These are phyloP conservation scores for Apiospora phragmitis DNA, from an alignment of 2,329 filamentous ascomycete genomes.

Conservation along the genomic window DNA sequence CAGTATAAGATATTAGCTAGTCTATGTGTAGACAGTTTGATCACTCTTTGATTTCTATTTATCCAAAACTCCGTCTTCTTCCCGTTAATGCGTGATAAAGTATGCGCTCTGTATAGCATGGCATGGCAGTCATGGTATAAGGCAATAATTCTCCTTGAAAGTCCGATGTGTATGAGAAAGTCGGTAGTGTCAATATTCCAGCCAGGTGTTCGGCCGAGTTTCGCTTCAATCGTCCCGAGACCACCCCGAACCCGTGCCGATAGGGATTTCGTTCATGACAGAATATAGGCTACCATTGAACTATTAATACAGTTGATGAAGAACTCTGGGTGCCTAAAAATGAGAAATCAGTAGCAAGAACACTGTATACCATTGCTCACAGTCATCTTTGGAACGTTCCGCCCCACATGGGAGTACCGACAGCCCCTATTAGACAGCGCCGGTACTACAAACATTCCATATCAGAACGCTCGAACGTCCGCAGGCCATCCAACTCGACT, in stretches of 20 bases:
- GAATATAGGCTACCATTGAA: no score
- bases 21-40: background rate
- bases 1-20: background rate
- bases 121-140: background rate
- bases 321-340: no score
- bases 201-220: background rate
- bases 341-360: no score
- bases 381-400: background rate
- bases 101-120: background rate
- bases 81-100: background rate
- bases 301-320: background rate
- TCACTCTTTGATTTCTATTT: background rate
- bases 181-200: background rate
- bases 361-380: no score
- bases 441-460: background rate
- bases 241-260: background rate
- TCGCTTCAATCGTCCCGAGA: background rate
- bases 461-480: background rate
- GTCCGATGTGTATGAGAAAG: background rate
- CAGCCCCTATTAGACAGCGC: background rate
- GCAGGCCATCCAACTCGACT: background rate
- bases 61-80: background rate
- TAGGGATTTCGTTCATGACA: background rate
- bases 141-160: background rate
- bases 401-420: background rate